These are phyloP conservation scores for Cajanus cajan DNA, from an alignment of 306 rosid genomes.

Conservation along the genomic window DNA sequence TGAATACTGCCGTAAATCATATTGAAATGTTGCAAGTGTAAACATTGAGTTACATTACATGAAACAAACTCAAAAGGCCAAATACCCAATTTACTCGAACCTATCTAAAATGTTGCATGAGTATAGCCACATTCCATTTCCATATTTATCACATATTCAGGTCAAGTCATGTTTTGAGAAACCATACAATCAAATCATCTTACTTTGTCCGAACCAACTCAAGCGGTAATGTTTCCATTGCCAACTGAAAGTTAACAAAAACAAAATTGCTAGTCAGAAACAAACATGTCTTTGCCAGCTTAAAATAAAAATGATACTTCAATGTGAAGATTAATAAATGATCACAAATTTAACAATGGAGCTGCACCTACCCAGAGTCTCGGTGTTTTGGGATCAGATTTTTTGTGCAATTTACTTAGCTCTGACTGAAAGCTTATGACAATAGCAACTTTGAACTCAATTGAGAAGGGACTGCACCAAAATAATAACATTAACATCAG, in stretches of 20 bases:
- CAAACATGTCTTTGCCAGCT: neutral
- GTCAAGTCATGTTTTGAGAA: neutral
- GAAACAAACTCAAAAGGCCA: conserved; percentile 13
- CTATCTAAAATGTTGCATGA: conserved; percentile 1
- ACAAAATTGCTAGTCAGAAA: conserved; percentile 4
- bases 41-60: neutral
- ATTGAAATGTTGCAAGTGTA: neutral
- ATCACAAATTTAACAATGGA: neutral
- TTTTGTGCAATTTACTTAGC: conserved; percentile 63
- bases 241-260: conserved; percentile 53
- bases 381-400: conserved; percentile 78
- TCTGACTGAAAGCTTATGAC: conserved; percentile 77
- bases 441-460: conserved; percentile 76
- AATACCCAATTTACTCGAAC: neutral
- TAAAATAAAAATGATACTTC: conserved; percentile 16
- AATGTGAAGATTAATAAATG: neutral
- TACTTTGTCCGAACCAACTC: conserved; percentile 68
- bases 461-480: conserved; percentile 81
- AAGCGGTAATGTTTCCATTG: conserved; percentile 82
- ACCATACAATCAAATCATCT: conserved; percentile 16
- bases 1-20: neutral
- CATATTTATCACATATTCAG: neutral
- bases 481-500: conserved; percentile 21
- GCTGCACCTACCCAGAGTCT: conserved; percentile 73
- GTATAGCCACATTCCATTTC: neutral